Conservation (phyloP, 1,284 basidiomycete genomes). For the Irpex sp. region DNA sequence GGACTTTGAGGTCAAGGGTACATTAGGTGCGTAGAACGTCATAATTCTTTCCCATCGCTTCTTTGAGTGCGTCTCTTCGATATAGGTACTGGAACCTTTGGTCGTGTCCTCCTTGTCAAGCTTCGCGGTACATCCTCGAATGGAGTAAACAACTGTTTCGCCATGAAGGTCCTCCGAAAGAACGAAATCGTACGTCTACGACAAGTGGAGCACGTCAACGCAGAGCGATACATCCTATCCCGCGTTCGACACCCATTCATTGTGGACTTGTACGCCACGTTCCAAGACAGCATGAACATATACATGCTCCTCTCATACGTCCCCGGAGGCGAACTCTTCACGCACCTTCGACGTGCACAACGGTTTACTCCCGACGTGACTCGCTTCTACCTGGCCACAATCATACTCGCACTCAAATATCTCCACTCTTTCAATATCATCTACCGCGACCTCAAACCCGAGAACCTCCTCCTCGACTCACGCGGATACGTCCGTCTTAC, state of each 20-base stretch:
- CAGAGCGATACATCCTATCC: conserved; percentile 93
- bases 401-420: conserved; percentile 93
- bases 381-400: conserved; percentile 97
- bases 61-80: neutral
- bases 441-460: conserved; percentile 97
- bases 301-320: conserved; percentile 99
- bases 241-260: conserved; percentile 80
- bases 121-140: conserved; percentile 47
- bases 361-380: conserved; percentile 98
- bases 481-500: conserved; percentile 97
- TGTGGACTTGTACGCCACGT: conserved; percentile 90
- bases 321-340: conserved; percentile 96
- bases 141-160: conserved; percentile 68
- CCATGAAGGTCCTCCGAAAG: conserved; percentile 91
- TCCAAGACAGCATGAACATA: conserved; percentile 92
- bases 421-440: conserved; percentile 98
- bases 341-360: conserved; percentile 86
- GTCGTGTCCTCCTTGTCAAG: conserved; percentile 83
- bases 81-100: conserved; percentile 90
- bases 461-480: conserved; percentile 93
- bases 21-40: conserved; percentile 51
- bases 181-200: conserved; percentile 93
- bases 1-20: conserved; percentile 79
- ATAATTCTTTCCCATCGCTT: neutral
- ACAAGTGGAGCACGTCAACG: conserved; percentile 98